phyloP scores from a whole-genome alignment of 148 eudicot species.

The Suaeda aralocaspica region DNA sequence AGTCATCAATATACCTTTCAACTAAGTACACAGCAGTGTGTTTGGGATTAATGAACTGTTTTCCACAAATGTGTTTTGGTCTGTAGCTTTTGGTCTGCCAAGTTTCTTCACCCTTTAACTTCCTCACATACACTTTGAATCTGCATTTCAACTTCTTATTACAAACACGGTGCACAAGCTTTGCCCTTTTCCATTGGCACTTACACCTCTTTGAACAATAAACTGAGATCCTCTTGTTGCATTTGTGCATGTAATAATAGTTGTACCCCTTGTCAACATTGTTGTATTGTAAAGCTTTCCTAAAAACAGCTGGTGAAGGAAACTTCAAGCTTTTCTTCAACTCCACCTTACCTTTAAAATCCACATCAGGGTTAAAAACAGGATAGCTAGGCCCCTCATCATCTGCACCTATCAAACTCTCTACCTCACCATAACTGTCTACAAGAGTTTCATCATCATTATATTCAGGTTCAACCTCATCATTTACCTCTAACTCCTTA shows the following conservation, averaged over 20 bases:
- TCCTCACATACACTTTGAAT: background rate
- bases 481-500: no score
- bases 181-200: background rate
- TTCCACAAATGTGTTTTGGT: background rate
- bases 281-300: background rate
- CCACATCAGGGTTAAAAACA: background rate
- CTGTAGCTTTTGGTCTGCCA: background rate
- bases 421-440: background rate
- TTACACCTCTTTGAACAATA: background rate
- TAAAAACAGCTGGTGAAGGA: background rate
- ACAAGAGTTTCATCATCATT: background rate
- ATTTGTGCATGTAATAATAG: background rate
- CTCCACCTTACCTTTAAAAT: background rate
- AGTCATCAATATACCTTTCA: background rate
- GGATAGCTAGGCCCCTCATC: background rate
- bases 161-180: background rate
- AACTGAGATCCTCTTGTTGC: background rate
- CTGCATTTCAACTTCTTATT: background rate
- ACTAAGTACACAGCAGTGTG: background rate
- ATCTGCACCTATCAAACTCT: background rate
- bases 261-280: background rate
- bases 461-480: no score
- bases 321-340: background rate
- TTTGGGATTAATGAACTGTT: background rate
- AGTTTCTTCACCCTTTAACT: background rate